Evolutionary conservation across 306 rosid species (phyloP), one percentile per base, ranked within the genome.

Genomic region (Acacia crassicarpa): DNA sequence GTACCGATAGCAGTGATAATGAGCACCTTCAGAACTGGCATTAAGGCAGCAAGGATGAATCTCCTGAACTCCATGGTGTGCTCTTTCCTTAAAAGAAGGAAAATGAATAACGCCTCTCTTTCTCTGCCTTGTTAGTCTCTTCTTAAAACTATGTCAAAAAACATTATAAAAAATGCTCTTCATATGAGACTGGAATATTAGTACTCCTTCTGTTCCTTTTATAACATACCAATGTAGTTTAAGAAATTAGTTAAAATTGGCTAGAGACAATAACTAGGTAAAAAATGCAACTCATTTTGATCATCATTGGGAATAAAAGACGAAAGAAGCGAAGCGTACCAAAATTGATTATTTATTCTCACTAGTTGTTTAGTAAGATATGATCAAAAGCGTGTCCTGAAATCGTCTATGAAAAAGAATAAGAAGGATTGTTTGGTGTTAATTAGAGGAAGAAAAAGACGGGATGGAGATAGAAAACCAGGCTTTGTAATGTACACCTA

Each of bases 1-100:
- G 84, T 62, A 1, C 90, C 88, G 74, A 84, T 19, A 45, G 43
- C 75, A 65, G 90, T 87, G 14, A 87, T 32, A 44, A 87, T n/a
- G 8, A 87, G 67, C 5, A 87, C 84, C 77, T 84, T 72, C 27
- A 87, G 17, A 80, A 84, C 84, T 56, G 90, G 90, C 80, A 84
- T 82, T 56, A 87, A 84, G 67, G 90, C 86, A 27, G 83, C 81
- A 27, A 87, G 4, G 32, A 87, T 84, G 68, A 87, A 86, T 63
- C 65, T 67, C 88, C 82, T 79, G 13, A 84, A 87, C 1, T 82
- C 76, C 90, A 87, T 69, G 0, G 1, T 19, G 1, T 44, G 46
- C 7, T 35, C 40, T 35, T 35, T 35, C 40, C 6, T 35, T 35
- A 35, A 5, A 35, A 35, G 40, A 35, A 35, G 40, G 40, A 35